Evolutionary conservation across 345 rosid species (phyloP), one percentile per base, ranked within the genome.

Genomic region (Chamaenerion angustifolium): DNA sequence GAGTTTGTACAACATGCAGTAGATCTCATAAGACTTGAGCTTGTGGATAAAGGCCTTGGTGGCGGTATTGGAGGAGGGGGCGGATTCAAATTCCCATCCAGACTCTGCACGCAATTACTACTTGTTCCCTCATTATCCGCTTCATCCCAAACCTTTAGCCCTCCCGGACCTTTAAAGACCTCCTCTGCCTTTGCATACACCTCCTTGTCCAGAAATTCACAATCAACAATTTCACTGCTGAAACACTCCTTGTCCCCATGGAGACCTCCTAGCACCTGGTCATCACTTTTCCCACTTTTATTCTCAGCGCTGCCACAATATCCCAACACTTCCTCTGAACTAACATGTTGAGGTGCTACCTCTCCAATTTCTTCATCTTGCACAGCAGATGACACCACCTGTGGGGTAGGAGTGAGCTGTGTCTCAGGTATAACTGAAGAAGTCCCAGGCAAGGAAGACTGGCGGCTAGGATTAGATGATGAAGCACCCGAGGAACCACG

Each of bases 31-130:
- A 68, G 59, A 61, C 65, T 80, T 14, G 75, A 68, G 60, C 62
- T 79, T 49, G 69, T 45, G 11, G 70, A 58, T 2, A 68, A 48
- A 49, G 73, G 77, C 64, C 68, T 93, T 17, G 89, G 94, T 14
- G 95, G 97, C 4, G 90, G 97, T 67, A 75, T 79, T 49, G 88
- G 92, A 42, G 92, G 80, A 7, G 95, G 88, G 16, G 96, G 92
- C 4, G 92, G 88, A 60, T 65, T 81, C 44, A 71, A 66, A 59
- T 69, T 63, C 55, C 73, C 77, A 25, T 60, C 58, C 56, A 64
- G 64, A 48, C 63, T 44, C 19, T 57, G 77, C 6, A 71, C 67
- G 44, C 54, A 59, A 56, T 49, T 73, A 62, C 59, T 55, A 65
- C 69, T 74, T 50, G 82, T 17, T 60, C 69, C 73, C 75, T 70